Conservation (phyloP, 805 yeast species). For the Schizosaccharomyces japonicus region DNA sequence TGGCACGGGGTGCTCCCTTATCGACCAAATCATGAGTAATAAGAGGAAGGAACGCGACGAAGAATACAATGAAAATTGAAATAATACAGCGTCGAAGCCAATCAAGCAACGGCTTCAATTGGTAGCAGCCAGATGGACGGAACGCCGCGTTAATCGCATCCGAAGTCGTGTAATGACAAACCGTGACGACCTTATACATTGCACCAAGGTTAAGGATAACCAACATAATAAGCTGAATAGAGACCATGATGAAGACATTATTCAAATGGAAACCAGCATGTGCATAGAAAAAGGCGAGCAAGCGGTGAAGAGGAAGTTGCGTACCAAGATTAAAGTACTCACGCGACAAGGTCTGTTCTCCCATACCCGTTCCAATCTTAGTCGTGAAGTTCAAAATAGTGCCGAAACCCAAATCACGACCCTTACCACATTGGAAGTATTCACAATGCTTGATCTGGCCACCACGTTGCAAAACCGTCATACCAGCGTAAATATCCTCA, state of each 20-base stretch:
- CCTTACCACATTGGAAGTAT: conserved; percentile 90
- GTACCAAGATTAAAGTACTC: conserved; percentile 84
- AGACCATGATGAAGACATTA: conserved; percentile 62
- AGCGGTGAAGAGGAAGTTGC: conserved; percentile 65
- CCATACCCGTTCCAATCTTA: conserved; percentile 96
- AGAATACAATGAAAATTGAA: conserved; percentile 77
- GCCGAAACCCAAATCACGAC: conserved; percentile 82
- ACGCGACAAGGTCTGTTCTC: conserved; percentile 77
- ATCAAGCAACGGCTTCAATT: conserved; percentile 58
- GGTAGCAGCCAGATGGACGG: conserved; percentile 64
- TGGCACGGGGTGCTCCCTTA: conserved; percentile 57
- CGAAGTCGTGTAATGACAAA: conserved; percentile 41
- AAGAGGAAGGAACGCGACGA: conserved; percentile 72
- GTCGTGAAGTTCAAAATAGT: conserved; percentile 83
- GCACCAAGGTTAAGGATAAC: conserved; percentile 61
- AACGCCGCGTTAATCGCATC: conserved; percentile 51
- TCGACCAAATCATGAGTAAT: conserved; percentile 71
- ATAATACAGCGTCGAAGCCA: conserved; percentile 84
- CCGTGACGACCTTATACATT: conserved; percentile 42
- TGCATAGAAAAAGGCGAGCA: conserved; percentile 81
- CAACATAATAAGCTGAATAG: conserved; percentile 69
- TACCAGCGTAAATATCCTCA: conserved; percentile 92
- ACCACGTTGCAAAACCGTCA: conserved; percentile 69
- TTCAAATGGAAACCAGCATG: conserved; percentile 92
- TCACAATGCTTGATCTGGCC: conserved; percentile 90